These are phyloP conservation scores for Datura wrightii DNA, from an alignment of 257 asterid species.

Conservation along the genomic window DNA sequence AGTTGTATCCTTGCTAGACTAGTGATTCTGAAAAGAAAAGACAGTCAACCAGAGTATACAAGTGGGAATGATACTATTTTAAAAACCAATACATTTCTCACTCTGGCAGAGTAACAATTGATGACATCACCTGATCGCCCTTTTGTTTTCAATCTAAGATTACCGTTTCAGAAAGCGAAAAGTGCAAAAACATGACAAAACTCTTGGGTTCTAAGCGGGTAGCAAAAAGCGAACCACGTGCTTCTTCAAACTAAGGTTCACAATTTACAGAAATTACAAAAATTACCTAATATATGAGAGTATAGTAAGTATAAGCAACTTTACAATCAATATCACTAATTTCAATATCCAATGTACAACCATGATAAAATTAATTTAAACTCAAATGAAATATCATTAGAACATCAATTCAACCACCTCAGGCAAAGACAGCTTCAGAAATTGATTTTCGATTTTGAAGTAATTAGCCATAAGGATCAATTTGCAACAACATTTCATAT, in stretches of 20 bases:
- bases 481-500: too few relatives aligned
- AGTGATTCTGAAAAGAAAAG: neutral
- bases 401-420: neutral
- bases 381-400: conserved; percentile 1
- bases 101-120: neutral
- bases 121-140: neutral
- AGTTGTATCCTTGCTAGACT: neutral
- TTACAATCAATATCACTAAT: neutral
- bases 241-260: neutral
- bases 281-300: neutral
- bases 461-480: too few relatives aligned
- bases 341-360: neutral
- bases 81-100: neutral
- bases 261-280: neutral
- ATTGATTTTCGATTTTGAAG: too few relatives aligned
- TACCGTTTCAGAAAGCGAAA: neutral
- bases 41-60: conserved; percentile 8
- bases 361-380: neutral
- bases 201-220: neutral
- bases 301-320: neutral
- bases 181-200: neutral
- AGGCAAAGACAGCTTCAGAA: neutral
- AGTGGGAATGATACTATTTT: neutral
- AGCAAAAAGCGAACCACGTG: neutral
- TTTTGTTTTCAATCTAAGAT: neutral